Percentiles rank a stretch among this genome's conserved stretches.
Evolutionary conservation across 371 early-diverging fungal genomes (phyloP).

Genomic region (Rhizomucor pusillus): DNA sequence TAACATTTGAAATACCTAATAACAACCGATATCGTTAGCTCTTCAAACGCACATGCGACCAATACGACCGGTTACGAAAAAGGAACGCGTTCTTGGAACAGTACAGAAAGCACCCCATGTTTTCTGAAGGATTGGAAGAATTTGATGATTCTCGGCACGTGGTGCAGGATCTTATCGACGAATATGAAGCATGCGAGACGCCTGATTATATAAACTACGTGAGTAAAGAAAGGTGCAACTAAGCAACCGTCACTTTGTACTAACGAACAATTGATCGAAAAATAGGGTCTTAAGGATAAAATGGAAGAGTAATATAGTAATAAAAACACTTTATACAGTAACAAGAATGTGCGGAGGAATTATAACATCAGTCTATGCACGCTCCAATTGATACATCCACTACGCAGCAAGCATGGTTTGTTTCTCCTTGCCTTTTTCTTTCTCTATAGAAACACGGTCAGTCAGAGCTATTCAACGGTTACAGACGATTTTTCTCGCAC

Average conservation of each 20-base stretch:
- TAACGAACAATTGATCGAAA: background rate
- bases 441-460: too few species aligned
- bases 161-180: constrained; percentile 88
- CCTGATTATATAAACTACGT: constrained; percentile 72
- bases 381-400: too few species aligned
- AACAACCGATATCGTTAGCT: constrained; percentile 45
- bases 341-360: too few species aligned
- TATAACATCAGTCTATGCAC: too few species aligned
- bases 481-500: too few species aligned
- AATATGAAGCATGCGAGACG: constrained; percentile 94
- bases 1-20: too few species aligned
- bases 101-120: constrained; percentile 85
- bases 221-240: constrained; percentile 3
- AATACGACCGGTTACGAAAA: constrained; percentile 96
- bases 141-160: constrained; percentile 87
- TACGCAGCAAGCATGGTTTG: too few species aligned
- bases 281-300: constrained; percentile 10
- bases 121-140: constrained; percentile 85
- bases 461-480: too few species aligned
- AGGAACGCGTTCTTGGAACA: constrained; percentile 99
- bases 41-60: constrained; percentile 92
- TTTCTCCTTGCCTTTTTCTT: too few species aligned
- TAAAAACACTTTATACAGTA: too few species aligned
- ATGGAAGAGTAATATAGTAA: constrained; percentile 5
- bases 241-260: background rate